Percentiles rank a stretch among this genome's conserved stretches.
These are phyloP conservation scores for Zasmidium angulare DNA, from an alignment of 2,329 filamentous ascomycete genomes.

Conservation along the genomic window DNA sequence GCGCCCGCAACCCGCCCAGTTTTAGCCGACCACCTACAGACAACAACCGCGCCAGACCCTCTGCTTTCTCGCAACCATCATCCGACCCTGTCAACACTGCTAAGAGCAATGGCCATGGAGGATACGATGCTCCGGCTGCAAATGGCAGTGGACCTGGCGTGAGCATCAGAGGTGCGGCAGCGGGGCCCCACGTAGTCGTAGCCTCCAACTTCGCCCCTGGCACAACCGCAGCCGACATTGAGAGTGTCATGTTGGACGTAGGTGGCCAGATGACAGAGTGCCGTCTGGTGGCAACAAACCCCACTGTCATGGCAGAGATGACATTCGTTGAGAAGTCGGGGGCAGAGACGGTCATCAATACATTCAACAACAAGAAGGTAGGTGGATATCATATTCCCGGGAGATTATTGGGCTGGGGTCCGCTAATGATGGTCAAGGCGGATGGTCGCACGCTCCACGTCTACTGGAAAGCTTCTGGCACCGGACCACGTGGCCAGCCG, in stretches of 20 bases:
- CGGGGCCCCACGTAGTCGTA: slow-evolving; percentile 68
- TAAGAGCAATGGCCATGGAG: slow-evolving; percentile 30
- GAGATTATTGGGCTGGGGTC: slow-evolving; percentile 9
- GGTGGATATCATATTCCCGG: slow-evolving; percentile 28
- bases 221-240: slow-evolving; percentile 78
- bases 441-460: slow-evolving; percentile 74
- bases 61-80: slow-evolving; percentile 39
- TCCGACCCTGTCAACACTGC: slow-evolving; percentile 29
- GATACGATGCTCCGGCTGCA: slow-evolving; percentile 26
- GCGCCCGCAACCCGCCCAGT: slow-evolving; percentile 15
- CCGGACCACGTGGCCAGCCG: slow-evolving; percentile 30
- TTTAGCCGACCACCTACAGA: slow-evolving; percentile 16
- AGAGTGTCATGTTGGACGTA: slow-evolving; percentile 68
- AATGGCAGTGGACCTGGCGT: slow-evolving; percentile 51
- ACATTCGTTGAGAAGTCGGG: slow-evolving; percentile 70
- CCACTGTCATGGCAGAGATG: slow-evolving; percentile 76
- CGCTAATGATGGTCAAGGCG: slow-evolving; percentile 50
- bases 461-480: slow-evolving; percentile 44
- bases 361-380: slow-evolving; percentile 77
- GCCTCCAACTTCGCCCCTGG: slow-evolving; percentile 81
- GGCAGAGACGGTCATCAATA: slow-evolving; percentile 71
- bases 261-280: slow-evolving; percentile 67
- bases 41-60: slow-evolving; percentile 42
- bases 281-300: slow-evolving; percentile 64
- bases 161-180: slow-evolving; percentile 67